Evolutionary conservation across 2,329 filamentous ascomycete genomes (phyloP).

Genomic region (Pseudocercospora eumusae): DNA sequence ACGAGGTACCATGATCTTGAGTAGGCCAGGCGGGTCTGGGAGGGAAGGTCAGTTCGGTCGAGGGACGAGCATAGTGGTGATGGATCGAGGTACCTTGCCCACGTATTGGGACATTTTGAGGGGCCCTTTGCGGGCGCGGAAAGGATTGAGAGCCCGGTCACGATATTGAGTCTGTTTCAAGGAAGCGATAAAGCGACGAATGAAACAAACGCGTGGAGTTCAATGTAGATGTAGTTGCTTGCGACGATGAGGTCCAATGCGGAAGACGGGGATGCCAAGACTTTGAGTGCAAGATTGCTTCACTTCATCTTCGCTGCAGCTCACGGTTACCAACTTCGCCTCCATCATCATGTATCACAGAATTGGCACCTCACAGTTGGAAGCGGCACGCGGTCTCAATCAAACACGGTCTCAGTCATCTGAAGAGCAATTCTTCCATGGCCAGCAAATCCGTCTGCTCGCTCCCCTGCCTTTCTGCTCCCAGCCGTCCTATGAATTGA

Average conservation of each 20-base stretch:
- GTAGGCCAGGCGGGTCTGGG: slow-evolving; percentile 91
- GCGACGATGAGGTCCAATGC: slow-evolving; percentile 8
- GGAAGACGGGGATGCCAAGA: slow-evolving; percentile 8
- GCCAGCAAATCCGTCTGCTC: too few relatives aligned
- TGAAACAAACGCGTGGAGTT: background rate
- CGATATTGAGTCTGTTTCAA: background rate
- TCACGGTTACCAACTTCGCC: background rate
- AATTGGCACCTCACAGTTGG: background rate
- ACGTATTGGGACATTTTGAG: slow-evolving; percentile 73
- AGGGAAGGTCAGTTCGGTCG: background rate
- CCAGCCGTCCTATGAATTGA: background rate
- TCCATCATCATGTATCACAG: background rate
- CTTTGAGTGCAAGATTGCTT: background rate
- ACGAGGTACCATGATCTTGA: slow-evolving; percentile 94
- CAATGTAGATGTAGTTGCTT: background rate
- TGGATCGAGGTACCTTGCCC: slow-evolving; percentile 61
- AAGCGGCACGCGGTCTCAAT: background rate
- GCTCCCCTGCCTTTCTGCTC: too few relatives aligned
- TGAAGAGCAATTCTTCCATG: too few relatives aligned
- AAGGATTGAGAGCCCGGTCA: background rate
- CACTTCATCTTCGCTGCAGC: background rate
- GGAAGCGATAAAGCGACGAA: background rate
- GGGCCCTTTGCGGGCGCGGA: background rate
- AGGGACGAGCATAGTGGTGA: background rate
- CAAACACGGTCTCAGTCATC: too few relatives aligned